Conservation (phyloP, 2,329 filamentous ascomycete genomes). For the Microdochium nivale region DNA sequence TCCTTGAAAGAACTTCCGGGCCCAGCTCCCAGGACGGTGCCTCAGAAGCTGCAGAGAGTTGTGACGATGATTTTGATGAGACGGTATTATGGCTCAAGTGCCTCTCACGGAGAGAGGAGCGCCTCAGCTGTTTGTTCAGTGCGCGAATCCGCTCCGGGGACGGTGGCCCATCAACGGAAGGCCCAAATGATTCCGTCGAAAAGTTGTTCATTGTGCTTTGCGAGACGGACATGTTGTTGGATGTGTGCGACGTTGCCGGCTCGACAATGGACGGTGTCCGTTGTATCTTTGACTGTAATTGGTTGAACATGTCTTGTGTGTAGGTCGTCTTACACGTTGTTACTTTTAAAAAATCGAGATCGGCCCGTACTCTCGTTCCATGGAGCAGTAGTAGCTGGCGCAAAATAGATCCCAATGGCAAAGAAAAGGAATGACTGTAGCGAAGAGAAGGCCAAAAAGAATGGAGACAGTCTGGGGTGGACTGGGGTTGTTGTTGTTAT, state of each 20-base stretch:
- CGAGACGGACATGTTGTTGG: not conserved
- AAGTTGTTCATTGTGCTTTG: not conserved
- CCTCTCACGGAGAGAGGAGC: constrained; percentile 38
- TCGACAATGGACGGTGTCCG: not conserved
- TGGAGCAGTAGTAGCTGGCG: not conserved
- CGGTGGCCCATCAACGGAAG: constrained; percentile 51
- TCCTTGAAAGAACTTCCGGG: constrained; percentile 41
- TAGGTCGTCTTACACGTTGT: not conserved
- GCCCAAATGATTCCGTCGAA: constrained; percentile 39
- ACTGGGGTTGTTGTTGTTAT: not conserved
- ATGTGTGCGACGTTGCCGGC: not conserved
- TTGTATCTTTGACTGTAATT: not conserved
- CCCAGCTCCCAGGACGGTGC: constrained; percentile 40
- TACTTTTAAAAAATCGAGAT: not conserved
- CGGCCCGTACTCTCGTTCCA: not conserved
- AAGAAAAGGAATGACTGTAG: not conserved
- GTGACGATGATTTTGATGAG: constrained; percentile 48
- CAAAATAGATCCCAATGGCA: not conserved
- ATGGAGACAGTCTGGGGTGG: not conserved
- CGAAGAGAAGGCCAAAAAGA: not conserved
- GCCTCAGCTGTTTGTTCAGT: constrained; percentile 42
- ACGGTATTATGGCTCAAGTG: constrained; percentile 37
- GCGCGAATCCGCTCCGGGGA: constrained; percentile 39
- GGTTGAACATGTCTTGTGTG: not conserved
- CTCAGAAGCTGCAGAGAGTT: constrained; percentile 37